phyloP scores from a whole-genome alignment of 768 basidiomycete genomes.

The Exsudoporus frostii region DNA sequence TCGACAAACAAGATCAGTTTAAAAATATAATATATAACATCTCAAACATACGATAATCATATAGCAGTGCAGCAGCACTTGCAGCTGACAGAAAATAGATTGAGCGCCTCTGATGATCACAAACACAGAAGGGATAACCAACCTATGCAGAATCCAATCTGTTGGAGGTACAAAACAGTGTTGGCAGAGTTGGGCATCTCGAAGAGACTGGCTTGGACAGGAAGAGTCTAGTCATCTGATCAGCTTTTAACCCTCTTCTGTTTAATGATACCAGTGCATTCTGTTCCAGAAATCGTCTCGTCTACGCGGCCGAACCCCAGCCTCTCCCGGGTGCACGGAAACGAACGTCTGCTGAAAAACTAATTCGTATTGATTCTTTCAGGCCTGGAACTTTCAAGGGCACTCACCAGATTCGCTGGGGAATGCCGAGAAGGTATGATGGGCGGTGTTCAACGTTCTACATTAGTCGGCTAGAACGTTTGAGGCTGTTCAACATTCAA shows the following conservation, averaged over 20 bases:
- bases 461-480: not conserved
- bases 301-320: not conserved
- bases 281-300: not conserved
- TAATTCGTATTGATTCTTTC: not conserved
- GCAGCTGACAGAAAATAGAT: slow-evolving; percentile 6
- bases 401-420: not conserved
- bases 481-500: no score
- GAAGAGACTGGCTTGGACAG: not conserved
- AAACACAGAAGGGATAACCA: not conserved
- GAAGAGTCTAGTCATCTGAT: not conserved
- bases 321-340: not conserved
- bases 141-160: slow-evolving; percentile 10
- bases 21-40: not conserved
- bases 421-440: not conserved
- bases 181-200: not conserved
- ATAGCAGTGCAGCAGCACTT: slow-evolving; percentile 6
- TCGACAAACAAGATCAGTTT: not conserved
- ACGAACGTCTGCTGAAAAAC: not conserved
- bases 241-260: not conserved
- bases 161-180: slow-evolving; percentile 1
- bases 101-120: not conserved
- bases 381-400: not conserved
- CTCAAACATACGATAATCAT: slow-evolving; percentile 14
- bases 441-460: not conserved
- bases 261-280: not conserved